phyloP scores from a whole-genome alignment of 106 monocot genomes.

The Acanthochlamys bracteata region DNA sequence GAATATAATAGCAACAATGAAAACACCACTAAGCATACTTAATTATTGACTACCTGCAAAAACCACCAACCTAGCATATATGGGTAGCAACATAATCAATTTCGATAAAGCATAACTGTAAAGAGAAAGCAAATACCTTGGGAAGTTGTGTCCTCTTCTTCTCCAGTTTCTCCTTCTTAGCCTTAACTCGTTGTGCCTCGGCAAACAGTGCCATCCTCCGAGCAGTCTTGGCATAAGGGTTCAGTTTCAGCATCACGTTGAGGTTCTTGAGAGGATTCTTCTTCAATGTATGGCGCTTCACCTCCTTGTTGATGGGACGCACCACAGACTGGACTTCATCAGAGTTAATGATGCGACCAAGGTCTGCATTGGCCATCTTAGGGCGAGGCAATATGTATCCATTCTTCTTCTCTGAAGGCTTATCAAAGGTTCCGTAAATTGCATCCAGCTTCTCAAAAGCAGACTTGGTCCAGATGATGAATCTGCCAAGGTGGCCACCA shows the following conservation, averaged over 20 bases:
- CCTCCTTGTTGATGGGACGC: constrained; percentile 29
- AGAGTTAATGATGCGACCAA: constrained; percentile 12
- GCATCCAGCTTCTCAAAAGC: constrained; percentile 84
- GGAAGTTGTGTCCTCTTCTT: constrained; percentile 49
- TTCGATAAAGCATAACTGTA: neutral
- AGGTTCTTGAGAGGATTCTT: constrained; percentile 78
- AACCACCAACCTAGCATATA: too few relatives aligned
- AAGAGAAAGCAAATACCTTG: constrained; percentile 22
- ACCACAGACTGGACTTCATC: constrained; percentile 2
- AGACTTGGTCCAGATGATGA: constrained; percentile 81
- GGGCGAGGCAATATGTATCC: constrained; percentile 64
- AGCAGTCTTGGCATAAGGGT: constrained; percentile 67
- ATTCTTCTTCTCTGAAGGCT: constrained; percentile 33
- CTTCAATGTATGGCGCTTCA: constrained; percentile 42
- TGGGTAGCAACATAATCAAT: too few relatives aligned
- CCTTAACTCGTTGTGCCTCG: constrained; percentile 57
- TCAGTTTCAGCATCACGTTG: constrained; percentile 54
- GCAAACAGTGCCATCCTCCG: constrained; percentile 60
- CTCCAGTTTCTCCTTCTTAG: constrained; percentile 60
- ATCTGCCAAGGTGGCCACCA: constrained; percentile 66
- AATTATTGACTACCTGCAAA: too few relatives aligned
- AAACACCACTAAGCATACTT: too few relatives aligned
- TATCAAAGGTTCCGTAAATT: constrained; percentile 58
- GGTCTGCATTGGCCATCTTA: constrained; percentile 76
- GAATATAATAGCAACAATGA: too few relatives aligned